phyloP scores from a whole-genome alignment of 164 flowering plant species.

The Piper betle region DNA sequence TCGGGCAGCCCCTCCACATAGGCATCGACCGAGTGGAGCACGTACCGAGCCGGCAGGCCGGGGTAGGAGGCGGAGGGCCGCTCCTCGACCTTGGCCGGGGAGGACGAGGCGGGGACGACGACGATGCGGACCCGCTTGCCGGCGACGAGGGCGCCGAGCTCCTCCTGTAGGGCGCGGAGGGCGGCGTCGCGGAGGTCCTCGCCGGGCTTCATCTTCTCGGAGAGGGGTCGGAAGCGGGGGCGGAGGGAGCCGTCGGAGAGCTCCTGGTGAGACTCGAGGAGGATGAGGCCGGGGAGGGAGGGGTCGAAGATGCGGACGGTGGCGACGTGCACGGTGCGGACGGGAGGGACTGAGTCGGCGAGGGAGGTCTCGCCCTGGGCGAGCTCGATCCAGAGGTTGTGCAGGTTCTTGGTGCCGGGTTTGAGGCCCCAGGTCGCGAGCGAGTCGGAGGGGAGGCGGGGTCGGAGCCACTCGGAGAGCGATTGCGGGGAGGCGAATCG shows the following conservation, averaged over 20 bases:
- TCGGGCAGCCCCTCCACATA: slow-evolving; percentile 71
- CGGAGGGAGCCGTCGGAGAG: slow-evolving; percentile 62
- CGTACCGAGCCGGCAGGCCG: slow-evolving; percentile 81
- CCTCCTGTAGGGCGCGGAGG: slow-evolving; percentile 61
- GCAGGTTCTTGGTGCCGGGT: slow-evolving; percentile 92
- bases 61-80: slow-evolving; percentile 72
- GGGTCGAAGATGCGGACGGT: slow-evolving; percentile 33
- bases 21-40: slow-evolving; percentile 68
- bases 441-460: slow-evolving; percentile 55
- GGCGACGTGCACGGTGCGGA: slow-evolving; percentile 64
- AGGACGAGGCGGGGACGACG: slow-evolving; percentile 47
- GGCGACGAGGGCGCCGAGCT: slow-evolving; percentile 46
- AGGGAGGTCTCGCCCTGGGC: slow-evolving; percentile 68
- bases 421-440: slow-evolving; percentile 76
- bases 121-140: slow-evolving; percentile 30
- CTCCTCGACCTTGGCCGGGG: slow-evolving; percentile 61
- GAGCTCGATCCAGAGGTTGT: slow-evolving; percentile 89
- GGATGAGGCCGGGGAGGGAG: slow-evolving; percentile 9
- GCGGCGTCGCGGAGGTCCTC: slow-evolving; percentile 58
- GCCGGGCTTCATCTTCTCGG: slow-evolving; percentile 90
- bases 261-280: slow-evolving; percentile 71
- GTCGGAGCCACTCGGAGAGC: slow-evolving; percentile 75
- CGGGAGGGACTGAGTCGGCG: slow-evolving; percentile 55
- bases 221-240: slow-evolving; percentile 46
- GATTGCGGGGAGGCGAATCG: slow-evolving; percentile 57